A percentile compares a stretch with the other conserved stretches of the same genome.
phyloP scores from a whole-genome alignment of 257 asterid species.

The Solanum megistacrolobum region DNA sequence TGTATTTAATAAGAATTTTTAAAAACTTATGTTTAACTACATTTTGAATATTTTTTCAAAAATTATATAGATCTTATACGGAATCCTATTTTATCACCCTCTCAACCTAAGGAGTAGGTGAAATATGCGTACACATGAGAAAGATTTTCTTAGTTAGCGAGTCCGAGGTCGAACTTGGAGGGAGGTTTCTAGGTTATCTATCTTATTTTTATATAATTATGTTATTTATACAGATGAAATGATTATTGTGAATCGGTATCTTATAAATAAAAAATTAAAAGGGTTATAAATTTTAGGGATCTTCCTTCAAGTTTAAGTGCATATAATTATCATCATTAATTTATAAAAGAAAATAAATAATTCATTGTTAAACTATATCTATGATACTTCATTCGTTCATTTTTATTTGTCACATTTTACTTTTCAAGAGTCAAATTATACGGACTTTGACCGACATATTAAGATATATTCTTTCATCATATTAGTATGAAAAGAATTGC shows the following conservation, averaged over 20 bases:
- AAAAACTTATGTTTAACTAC: not conserved
- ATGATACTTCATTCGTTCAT: not conserved
- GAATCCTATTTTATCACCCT: not conserved
- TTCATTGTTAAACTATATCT: not conserved
- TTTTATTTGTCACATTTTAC: not conserved
- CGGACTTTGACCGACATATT: not conserved
- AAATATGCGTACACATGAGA: not conserved
- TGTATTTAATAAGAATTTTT: not conserved
- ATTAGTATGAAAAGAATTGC: no score
- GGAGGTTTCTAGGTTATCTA: not conserved
- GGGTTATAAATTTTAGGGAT: not conserved
- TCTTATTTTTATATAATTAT: not conserved
- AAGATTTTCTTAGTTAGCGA: not conserved
- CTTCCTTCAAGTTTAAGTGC: not conserved
- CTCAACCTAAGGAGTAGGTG: not conserved
- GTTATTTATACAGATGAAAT: not conserved
- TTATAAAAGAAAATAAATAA: not conserved
- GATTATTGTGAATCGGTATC: not conserved
- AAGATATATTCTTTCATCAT: not conserved
- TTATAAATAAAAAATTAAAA: not conserved
- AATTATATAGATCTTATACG: not conserved
- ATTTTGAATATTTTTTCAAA: not conserved
- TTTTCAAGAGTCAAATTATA: not conserved
- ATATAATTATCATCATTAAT: not conserved
- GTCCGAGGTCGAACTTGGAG: not conserved